Evolutionary conservation across 2,329 filamentous ascomycete species (phyloP).

Genomic region (Juglanconis juglandina): DNA sequence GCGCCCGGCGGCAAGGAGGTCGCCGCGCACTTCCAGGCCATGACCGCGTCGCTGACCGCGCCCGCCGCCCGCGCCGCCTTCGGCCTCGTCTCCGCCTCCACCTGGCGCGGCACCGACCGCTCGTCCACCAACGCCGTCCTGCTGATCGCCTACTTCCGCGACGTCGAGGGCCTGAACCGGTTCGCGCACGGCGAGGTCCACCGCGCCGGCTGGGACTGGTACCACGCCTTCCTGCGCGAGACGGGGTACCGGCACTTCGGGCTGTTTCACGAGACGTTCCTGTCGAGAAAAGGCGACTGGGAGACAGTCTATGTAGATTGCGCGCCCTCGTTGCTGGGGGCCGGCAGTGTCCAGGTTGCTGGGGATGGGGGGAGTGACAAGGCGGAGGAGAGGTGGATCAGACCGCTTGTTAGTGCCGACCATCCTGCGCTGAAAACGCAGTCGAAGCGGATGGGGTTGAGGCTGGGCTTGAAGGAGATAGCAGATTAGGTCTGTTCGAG

Average conservation of each 20-base stretch:
- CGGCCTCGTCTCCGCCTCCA: conserved; percentile 37
- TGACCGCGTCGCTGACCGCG: conserved; percentile 33
- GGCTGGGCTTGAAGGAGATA: background rate
- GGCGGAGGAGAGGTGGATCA: conserved; percentile 29
- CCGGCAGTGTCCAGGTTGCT: conserved; percentile 19
- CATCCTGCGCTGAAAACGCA: conserved; percentile 32
- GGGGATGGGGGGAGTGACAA: conserved; percentile 12
- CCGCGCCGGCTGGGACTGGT: conserved; percentile 48
- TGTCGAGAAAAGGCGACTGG: conserved; percentile 40
- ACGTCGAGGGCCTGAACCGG: conserved; percentile 44
- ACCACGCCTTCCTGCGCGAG: conserved; percentile 27
- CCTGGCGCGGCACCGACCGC: conserved; percentile 26
- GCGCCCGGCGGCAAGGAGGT: conserved; percentile 41
- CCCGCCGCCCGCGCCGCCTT: conserved; percentile 35
- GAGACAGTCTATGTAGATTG: conserved; percentile 51
- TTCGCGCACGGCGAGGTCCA: conserved; percentile 51
- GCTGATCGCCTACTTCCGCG: conserved; percentile 48
- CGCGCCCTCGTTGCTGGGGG: conserved; percentile 35
- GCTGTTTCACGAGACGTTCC: conserved; percentile 55
- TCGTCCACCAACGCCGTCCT: conserved; percentile 37
- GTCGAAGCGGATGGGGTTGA: conserved; percentile 28
- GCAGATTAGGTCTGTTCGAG: too few species aligned
- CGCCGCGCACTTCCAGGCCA: conserved; percentile 33
- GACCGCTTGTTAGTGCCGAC: conserved; percentile 32
- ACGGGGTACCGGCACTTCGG: conserved; percentile 38